Conservation (phyloP, 2,329 filamentous ascomycete species). For the Byssothecium circinans region DNA sequence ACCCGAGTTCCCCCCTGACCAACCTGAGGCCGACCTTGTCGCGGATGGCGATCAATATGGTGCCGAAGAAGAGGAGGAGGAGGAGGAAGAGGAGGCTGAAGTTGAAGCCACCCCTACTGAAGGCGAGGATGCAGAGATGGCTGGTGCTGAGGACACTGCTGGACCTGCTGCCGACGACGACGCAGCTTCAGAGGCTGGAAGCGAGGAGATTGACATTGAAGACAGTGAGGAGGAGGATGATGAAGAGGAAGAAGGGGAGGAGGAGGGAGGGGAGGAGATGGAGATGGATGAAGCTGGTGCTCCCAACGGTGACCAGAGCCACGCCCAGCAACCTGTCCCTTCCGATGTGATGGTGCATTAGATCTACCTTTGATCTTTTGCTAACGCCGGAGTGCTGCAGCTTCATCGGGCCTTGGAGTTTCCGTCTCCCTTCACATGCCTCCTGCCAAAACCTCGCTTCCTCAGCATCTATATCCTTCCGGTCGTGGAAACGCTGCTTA, state of each 20-base stretch:
- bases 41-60: slow-evolving; percentile 88
- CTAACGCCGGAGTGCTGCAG: no score
- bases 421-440: neutral
- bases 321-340: slow-evolving; percentile 31
- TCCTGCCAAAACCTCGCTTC: neutral
- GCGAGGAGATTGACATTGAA: slow-evolving; percentile 77
- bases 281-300: slow-evolving; percentile 59
- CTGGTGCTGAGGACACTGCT: slow-evolving; percentile 62
- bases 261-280: slow-evolving; percentile 57
- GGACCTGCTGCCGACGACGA: slow-evolving; percentile 62
- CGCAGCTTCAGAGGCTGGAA: slow-evolving; percentile 71
- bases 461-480: neutral
- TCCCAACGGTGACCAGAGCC: slow-evolving; percentile 40
- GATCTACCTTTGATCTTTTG: slow-evolving; percentile 1
- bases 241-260: slow-evolving; percentile 66
- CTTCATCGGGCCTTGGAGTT: neutral
- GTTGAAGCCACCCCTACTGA: slow-evolving; percentile 54
- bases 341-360: slow-evolving; percentile 48
- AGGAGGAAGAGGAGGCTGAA: slow-evolving; percentile 66
- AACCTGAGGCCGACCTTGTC: slow-evolving; percentile 88
- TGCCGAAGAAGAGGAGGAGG: slow-evolving; percentile 77
- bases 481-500: neutral
- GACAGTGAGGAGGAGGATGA: slow-evolving; percentile 73
- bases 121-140: slow-evolving; percentile 76
- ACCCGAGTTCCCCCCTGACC: slow-evolving; percentile 93